Percentiles rank a stretch among this genome's conserved stretches.
Conservation (phyloP, 164 flowering plant species). For the Aristolochia fimbriata region DNA sequence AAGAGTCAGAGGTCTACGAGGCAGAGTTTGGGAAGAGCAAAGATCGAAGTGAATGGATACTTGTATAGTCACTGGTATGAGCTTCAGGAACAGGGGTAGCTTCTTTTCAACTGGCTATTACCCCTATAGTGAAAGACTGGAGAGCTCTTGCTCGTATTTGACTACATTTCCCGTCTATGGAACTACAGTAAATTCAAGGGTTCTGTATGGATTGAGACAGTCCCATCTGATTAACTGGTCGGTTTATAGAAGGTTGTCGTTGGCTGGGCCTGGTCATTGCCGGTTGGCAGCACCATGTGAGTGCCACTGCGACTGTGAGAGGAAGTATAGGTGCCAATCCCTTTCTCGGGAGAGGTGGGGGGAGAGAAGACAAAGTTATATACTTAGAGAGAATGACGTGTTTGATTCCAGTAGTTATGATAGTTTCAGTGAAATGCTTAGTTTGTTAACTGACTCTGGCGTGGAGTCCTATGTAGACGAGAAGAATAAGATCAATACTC, state of each 20-base stretch:
- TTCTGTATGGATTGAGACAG: conserved; percentile 31
- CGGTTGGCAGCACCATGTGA: conserved; percentile 19
- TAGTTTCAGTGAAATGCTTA: conserved; percentile 54
- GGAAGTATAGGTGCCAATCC: neutral
- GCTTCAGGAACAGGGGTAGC: conserved; percentile 30
- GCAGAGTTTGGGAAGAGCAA: too few relatives aligned
- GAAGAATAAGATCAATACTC: conserved; percentile 16
- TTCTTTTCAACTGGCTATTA: conserved; percentile 29
- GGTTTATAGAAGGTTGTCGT: conserved; percentile 17
- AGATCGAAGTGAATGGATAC: conserved; percentile 9
- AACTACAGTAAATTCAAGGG: conserved; percentile 18
- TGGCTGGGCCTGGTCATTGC: conserved; percentile 13
- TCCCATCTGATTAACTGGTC: conserved; percentile 25
- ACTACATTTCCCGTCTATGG: conserved; percentile 14
- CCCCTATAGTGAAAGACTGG: conserved; percentile 16
- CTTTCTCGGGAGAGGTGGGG: conserved; percentile 15
- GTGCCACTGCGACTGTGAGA: neutral
- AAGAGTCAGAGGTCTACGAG: too few relatives aligned
- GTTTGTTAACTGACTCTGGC: conserved; percentile 52
- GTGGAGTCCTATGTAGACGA: conserved; percentile 20
- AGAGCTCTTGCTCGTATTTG: conserved; percentile 9
- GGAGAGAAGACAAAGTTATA: conserved; percentile 13
- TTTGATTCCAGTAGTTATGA: conserved; percentile 14
- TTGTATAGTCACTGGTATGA: conserved; percentile 31
- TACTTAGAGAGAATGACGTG: conserved; percentile 22